Conservation (phyloP, 73 alveolate genomes). For the Stentor roeselii region DNA sequence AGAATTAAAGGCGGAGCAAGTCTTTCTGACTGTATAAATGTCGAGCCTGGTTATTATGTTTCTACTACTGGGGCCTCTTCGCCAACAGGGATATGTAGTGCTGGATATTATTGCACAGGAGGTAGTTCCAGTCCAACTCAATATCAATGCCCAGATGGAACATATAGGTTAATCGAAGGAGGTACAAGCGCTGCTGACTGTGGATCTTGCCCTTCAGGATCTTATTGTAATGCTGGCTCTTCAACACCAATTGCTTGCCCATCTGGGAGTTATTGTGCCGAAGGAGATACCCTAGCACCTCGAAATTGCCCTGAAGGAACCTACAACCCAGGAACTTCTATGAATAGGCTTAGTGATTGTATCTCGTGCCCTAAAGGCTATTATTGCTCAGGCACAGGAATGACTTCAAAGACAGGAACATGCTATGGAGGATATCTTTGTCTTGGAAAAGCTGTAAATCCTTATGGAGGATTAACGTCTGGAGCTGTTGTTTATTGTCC, state of each 20-base stretch:
- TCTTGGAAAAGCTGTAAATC: not conserved
- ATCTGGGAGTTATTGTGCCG: conserved; percentile 57
- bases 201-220: conserved; percentile 62
- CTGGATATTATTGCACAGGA: conserved; percentile 57
- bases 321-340: conserved; percentile 22
- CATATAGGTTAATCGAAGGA: conserved; percentile 38
- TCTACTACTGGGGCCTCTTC: conserved; percentile 24
- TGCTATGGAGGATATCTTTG: conserved; percentile 61
- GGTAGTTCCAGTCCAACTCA: conserved; percentile 30
- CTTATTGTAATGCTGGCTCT: conserved; percentile 68
- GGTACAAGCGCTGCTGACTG: conserved; percentile 41
- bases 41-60: conserved; percentile 46
- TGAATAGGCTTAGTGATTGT: conserved; percentile 21
- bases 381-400: conserved; percentile 24
- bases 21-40: conserved; percentile 25
- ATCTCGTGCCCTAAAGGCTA: conserved; percentile 42
- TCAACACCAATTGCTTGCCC: conserved; percentile 40
- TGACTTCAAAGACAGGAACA: not conserved
- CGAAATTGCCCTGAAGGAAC: conserved; percentile 60
- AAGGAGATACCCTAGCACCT: conserved; percentile 28
- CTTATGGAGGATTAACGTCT: not conserved
- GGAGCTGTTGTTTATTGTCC: conserved; percentile 24
- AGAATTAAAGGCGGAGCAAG: not conserved
- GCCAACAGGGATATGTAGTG: conserved; percentile 37
- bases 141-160: conserved; percentile 59